phyloP scores from a whole-genome alignment of 1,284 basidiomycete genomes.

The Cutaneotrichosporon sp. region DNA sequence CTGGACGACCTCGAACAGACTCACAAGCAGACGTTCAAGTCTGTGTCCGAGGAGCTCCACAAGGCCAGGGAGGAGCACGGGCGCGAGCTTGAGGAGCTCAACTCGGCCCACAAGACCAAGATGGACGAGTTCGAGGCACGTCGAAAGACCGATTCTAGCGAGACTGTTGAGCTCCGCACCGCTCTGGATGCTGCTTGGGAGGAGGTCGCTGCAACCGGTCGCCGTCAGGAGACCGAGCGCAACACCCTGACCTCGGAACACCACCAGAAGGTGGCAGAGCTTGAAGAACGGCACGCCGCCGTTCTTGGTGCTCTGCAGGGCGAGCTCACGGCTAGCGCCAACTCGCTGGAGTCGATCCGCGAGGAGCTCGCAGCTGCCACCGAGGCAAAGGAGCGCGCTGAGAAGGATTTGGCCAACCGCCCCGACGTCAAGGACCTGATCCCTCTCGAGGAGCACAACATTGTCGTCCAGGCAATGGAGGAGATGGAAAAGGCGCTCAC shows the following conservation, averaged over 20 bases:
- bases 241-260: conserved; percentile 30
- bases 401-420: conserved; percentile 22
- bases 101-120: conserved; percentile 20
- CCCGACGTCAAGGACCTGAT: conserved; percentile 20
- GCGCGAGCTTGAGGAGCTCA: conserved; percentile 27
- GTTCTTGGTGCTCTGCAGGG: conserved; percentile 22
- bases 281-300: conserved; percentile 28
- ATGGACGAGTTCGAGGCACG: conserved; percentile 28
- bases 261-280: conserved; percentile 25
- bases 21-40: conserved; percentile 19
- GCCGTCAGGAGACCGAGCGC: conserved; percentile 27
- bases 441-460: conserved; percentile 28
- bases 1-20: conserved; percentile 25
- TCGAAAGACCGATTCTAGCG: conserved; percentile 17
- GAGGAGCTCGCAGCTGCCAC: conserved; percentile 20
- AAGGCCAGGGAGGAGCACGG: conserved; percentile 17
- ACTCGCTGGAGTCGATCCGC: conserved; percentile 19
- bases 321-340: conserved; percentile 19
- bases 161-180: conserved; percentile 19
- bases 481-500: conserved; percentile 45
- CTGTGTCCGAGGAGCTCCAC: conserved; percentile 19
- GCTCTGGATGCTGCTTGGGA: conserved; percentile 28
- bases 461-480: conserved; percentile 37
- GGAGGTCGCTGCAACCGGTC: conserved; percentile 21
- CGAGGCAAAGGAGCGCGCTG: conserved; percentile 23